A percentile compares a stretch with the other conserved stretches of the same genome.
Conservation (phyloP, 805 yeast genomes). For the Pichia paraexigua region DNA sequence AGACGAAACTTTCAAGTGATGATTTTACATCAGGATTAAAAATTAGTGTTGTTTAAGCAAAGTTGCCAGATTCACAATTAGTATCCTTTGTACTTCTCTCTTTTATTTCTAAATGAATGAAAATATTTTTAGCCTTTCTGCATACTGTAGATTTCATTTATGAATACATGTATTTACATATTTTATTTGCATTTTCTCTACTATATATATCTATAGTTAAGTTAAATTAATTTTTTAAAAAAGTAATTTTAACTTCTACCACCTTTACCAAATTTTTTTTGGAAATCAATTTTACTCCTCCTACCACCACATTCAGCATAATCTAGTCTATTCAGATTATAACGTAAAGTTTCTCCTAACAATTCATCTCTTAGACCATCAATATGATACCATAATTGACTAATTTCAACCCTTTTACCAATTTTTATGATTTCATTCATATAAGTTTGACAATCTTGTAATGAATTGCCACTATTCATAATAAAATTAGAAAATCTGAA, state of each 20-base stretch:
- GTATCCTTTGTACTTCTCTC: not conserved
- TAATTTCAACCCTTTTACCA: slow-evolving; percentile 55
- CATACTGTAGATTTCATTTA: not conserved
- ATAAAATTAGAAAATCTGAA: slow-evolving; percentile 55
- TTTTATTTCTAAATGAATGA: not conserved
- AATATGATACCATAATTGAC: slow-evolving; percentile 76
- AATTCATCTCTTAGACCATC: slow-evolving; percentile 66
- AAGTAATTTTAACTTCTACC: not conserved
- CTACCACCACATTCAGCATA: slow-evolving; percentile 29
- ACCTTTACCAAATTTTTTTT: slow-evolving; percentile 8
- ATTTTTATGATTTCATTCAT: slow-evolving; percentile 55
- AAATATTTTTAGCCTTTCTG: not conserved
- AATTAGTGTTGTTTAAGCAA: slow-evolving; percentile 7
- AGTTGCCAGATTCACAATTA: slow-evolving; percentile 6
- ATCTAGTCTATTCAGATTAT: slow-evolving; percentile 38
- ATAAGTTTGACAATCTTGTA: slow-evolving; percentile 44
- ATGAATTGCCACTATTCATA: slow-evolving; percentile 52
- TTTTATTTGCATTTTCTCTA: not conserved
- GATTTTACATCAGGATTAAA: slow-evolving; percentile 8
- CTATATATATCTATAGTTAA: not conserved
- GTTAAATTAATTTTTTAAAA: not conserved
- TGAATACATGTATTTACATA: not conserved
- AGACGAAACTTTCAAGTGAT: slow-evolving; percentile 1
- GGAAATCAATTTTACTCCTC: not conserved
- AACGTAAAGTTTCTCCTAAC: slow-evolving; percentile 56